Conservation (phyloP, 2,329 filamentous ascomycete species). For the Sclerotinia spermophila region DNA sequence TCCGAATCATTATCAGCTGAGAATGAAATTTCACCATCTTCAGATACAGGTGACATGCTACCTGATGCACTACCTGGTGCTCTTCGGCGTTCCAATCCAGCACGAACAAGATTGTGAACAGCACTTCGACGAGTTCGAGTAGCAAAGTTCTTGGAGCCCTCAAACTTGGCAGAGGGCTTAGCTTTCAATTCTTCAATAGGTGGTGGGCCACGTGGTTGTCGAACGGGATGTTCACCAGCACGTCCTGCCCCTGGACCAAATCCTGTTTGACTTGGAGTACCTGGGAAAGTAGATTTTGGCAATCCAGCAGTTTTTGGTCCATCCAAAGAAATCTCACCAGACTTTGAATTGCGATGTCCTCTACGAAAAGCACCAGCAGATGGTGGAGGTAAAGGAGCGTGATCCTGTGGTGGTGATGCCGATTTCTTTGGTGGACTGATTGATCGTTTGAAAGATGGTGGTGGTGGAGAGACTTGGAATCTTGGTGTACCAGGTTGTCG, state of each 20-base stretch:
- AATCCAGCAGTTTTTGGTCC: constrained; percentile 56
- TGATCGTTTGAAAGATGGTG: constrained; percentile 55
- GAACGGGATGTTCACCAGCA: constrained; percentile 88
- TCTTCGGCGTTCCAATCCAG: constrained; percentile 77
- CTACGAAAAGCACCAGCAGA: constrained; percentile 91
- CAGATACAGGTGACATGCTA: constrained; percentile 86
- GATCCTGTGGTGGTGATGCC: constrained; percentile 65
- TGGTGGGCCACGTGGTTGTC: constrained; percentile 89
- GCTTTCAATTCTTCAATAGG: constrained; percentile 84
- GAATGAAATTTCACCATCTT: constrained; percentile 65
- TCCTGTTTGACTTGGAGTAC: constrained; percentile 71
- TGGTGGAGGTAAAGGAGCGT: constrained; percentile 75
- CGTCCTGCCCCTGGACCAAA: constrained; percentile 92
- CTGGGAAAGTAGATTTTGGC: constrained; percentile 77
- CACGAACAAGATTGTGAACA: constrained; percentile 85
- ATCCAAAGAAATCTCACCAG: constrained; percentile 29
- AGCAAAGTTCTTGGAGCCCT: constrained; percentile 97
- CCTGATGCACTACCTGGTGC: constrained; percentile 71
- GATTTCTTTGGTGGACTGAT: constrained; percentile 63
- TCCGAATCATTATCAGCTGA: constrained; percentile 70
- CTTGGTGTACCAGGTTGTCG: constrained; percentile 61
- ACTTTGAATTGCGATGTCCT: constrained; percentile 86
- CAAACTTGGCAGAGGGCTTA: constrained; percentile 87
- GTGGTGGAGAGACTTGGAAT: constrained; percentile 78
- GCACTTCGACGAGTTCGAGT: constrained; percentile 88